These are phyloP conservation scores for Juglanconis oblonga DNA, from an alignment of 2,329 filamentous ascomycete species.

Conservation along the genomic window DNA sequence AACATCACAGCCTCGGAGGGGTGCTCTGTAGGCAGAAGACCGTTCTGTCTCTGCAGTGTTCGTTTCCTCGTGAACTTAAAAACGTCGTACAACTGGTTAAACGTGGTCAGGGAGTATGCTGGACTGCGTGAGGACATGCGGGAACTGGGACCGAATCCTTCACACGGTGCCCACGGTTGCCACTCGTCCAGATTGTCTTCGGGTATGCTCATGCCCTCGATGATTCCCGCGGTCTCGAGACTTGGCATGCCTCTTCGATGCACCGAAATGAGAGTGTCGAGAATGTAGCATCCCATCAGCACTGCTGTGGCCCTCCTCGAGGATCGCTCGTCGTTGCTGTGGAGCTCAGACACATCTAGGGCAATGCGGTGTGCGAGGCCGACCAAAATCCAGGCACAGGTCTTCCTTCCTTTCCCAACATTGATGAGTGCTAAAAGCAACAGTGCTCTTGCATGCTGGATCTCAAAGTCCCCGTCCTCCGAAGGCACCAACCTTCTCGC, in stretches of 20 bases:
- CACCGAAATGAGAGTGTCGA: constrained; percentile 58
- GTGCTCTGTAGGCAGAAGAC: neutral
- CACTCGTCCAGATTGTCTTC: constrained; percentile 72
- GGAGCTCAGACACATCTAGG: constrained; percentile 27
- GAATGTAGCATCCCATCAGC: constrained; percentile 55
- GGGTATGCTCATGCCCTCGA: constrained; percentile 43
- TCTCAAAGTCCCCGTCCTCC: constrained; percentile 45
- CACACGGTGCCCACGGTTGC: constrained; percentile 64
- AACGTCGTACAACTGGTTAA: constrained; percentile 41
- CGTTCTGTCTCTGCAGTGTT: constrained; percentile 10
- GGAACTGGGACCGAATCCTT: constrained; percentile 30
- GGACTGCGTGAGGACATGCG: constrained; percentile 25
- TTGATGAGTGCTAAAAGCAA: constrained; percentile 61
- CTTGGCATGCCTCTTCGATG: constrained; percentile 49
- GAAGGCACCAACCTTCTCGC: constrained; percentile 47
- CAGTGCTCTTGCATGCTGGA: constrained; percentile 53
- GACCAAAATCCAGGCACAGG: constrained; percentile 61
- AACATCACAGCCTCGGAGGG: constrained; percentile 11
- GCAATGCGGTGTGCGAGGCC: constrained; percentile 60
- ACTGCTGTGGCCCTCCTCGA: constrained; percentile 26
- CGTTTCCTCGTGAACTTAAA: constrained; percentile 31
- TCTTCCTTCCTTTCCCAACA: constrained; percentile 54
- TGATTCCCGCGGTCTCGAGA: constrained; percentile 45
- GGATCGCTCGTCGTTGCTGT: constrained; percentile 12
- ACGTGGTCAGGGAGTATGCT: constrained; percentile 36